Base-by-base conservation (phyloP, 768 basidiomycete genomes). In the Suillus paluster region DNA sequence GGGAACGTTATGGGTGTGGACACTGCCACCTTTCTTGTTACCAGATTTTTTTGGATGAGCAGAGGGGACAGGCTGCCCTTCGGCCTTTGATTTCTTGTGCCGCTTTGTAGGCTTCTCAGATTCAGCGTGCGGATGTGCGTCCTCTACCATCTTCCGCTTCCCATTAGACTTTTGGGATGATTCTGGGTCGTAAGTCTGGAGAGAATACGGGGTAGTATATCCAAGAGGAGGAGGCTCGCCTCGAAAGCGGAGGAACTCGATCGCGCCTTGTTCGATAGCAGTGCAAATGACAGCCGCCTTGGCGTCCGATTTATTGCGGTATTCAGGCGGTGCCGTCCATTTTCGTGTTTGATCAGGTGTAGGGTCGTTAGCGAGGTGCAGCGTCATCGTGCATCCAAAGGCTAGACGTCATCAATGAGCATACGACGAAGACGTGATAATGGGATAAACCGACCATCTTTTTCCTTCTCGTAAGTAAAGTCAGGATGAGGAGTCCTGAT, bases 171-270 rank as follows among this genome's bases (percentile, higher is more conserved):
- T 62, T 38, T 63, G 63, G 58, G 65, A 64, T 57, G 59, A 53
- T 54, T 71, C 75, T 8, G 71, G 71, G 41, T 69, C 59, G 38
- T 75, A 72, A 49, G 63, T 56, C 52, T 58, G 38, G 41, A 74
- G 27, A 27, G 59, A 78, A 65, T 79, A 79, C 1, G 77, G 75
- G 41, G 71, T 76, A 25, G 67, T 65, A 61, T 86, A 83, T 15
- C 75, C 81, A 27, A 74, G 67, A 1, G 84, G 82, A 12, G 77
- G 70, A 1, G 73, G 70, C 42, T 69, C 64, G 27, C 86, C 86
- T 27, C 72, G 78, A 67, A 84, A 86, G n/a, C 84, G 82, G 25
- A 90, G 69, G 49, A 87, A 80, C 62, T 90, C 87, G 45, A 90
- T 70, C 19, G 79, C 76, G 11, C 90, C 88, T 63, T 81, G 71